Evolutionary conservation across 2,329 filamentous ascomycete species (phyloP).

Genomic region (Penicillium frequentans): DNA sequence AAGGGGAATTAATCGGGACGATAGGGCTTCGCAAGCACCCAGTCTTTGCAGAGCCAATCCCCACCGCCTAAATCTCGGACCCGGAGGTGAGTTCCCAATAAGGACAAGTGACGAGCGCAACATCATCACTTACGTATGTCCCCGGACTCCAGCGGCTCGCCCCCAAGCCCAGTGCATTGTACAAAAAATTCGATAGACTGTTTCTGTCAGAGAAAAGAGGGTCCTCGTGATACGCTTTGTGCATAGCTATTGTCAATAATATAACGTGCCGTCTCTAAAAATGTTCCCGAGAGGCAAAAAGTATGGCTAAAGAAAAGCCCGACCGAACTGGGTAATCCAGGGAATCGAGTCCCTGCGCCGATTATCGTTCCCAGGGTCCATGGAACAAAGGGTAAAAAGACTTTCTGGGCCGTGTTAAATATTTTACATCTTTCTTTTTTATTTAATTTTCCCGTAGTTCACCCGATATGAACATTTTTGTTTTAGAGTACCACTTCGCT

Average conservation of each 20-base stretch:
- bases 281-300: background rate
- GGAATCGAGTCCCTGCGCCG: constrained; percentile 6
- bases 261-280: background rate
- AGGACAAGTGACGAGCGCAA: constrained; percentile 13
- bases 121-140: constrained; percentile 29
- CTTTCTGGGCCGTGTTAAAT: background rate
- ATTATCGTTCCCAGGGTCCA: constrained; percentile 15
- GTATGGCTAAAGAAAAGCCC: constrained; percentile 12
- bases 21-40: constrained; percentile 4
- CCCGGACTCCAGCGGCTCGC: constrained; percentile 7
- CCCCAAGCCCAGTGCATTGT: background rate
- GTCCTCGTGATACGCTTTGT: background rate
- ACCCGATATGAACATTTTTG: constrained; percentile 15
- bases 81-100: constrained; percentile 17
- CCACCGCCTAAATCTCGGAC: constrained; percentile 13
- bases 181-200: background rate
- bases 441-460: constrained; percentile 15
- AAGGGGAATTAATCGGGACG: background rate
- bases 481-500: constrained; percentile 14
- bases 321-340: background rate
- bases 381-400: constrained; percentile 4
- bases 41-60: background rate
- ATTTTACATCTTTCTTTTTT: background rate
- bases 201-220: background rate
- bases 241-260: background rate